Base-by-base conservation (phyloP, 345 rosid genomes). In the Lagerstroemia speciosa region DNA sequence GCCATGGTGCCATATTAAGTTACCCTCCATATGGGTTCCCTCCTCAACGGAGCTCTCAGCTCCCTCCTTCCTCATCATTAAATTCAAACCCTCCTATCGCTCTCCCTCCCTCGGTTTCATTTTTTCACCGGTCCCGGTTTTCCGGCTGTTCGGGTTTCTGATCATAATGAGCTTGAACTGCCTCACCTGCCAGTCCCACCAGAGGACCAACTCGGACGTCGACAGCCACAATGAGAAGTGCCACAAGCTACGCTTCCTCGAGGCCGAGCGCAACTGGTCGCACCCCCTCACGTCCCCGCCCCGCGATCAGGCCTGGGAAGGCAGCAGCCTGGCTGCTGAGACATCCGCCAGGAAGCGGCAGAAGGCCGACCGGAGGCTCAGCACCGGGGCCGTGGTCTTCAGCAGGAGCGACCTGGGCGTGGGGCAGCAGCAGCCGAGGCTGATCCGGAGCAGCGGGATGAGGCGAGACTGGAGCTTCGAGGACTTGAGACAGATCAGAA, bases 391-490 rank as follows among this genome's bases (percentile, higher is more conserved):
- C 38, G 30, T 38, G 52, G 8, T 4, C 5, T 0, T 36, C 8
- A 9, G 38, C 38, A 5, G 8, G 8, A 48, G 68, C 74, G 7
- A 69, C 74, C 45, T 82, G 81, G 11, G 65, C 77, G 34, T 62
- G 26, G 40, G 8, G 75, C 30, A 43, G 8, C 82, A 64, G 5
- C 84, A 75, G 71, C 97, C 96, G 1, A 93, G 53, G 83, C 71
- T 93, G 85, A 75, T 82, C 15, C 80, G 97, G 75, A 91, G 97
- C 76, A 73, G 83, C 70, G 98, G 97, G 50, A 81, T 89, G 76
- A 86, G 97, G 78, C 87, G 98, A 73, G 96, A 93, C 75, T 93
- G 97, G 98, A 93, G 97, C 81, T 91, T 93, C 68, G 94, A 93
- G 79, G 86, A 91, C 79, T 79, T 90, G 76, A 64, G 75, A 69